Evolutionary conservation across 495 filamentous ascomycete genomes (phyloP), one percentile per base, ranked within the genome.

Genomic region (Pseudevernia furfuracea): DNA sequence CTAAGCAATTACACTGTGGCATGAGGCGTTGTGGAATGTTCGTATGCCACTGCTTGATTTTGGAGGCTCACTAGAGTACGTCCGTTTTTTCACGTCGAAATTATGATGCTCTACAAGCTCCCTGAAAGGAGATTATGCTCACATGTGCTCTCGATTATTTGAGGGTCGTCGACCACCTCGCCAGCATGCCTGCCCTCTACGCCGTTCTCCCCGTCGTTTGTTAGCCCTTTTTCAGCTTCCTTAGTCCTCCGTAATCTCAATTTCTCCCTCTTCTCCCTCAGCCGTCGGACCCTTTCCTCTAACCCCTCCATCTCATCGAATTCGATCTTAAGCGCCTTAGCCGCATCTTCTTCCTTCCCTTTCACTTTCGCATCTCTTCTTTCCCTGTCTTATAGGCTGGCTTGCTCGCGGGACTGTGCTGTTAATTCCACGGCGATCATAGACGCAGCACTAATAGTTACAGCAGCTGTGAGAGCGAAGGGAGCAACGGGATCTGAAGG

Each of bases 261-360:
- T 53, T 80, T 76, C 67, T 89, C 86, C 61, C 84, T 77, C 72
- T 78, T 85, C 68, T 92, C 88, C 70, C 92, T 88, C 65, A 98
- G 74, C 69, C 80, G 83, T 69, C 80, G 78, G 11, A 96, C 89
- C 48, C 92, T 82, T 68, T 85, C 85, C 74, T 97, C 94, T 55
- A 96, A 80, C 61, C 85, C 85, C 71, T 94, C 90, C 93, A 97
- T 97, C 72, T 94, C 87, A 60, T 96, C 94, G 72, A 97, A 91
- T 73, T 98, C 94, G 63, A 89, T 86, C 73, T 93, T 86, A 63
- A 97, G 73, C 62, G 86, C 83, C 58, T 88, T 82, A 28, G 85
- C 87, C 6, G 92, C 91, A 70, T 96, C 92, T 70, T 96, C 92
- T 30, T 86, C 86, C 76, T 96, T 90, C 23, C 86, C 90, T 65